Evolutionary conservation across 1,284 basidiomycete species (phyloP), one percentile per base, ranked within the genome.

Genomic region (Cronartium quercuum): DNA sequence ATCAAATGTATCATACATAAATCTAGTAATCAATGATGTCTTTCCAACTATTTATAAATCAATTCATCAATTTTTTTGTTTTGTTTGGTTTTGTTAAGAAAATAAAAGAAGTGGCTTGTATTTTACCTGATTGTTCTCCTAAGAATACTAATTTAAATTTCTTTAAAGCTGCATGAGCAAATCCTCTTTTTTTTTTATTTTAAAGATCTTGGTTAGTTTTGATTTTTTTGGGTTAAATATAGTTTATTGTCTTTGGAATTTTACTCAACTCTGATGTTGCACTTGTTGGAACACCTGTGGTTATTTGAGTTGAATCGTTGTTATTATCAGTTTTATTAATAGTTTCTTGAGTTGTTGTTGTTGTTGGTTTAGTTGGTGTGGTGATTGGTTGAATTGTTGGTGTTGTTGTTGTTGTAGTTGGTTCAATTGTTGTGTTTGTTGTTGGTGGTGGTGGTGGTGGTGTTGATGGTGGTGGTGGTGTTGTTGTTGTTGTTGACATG

Each of bases 1-100:
- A 85, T 99, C 96, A 82, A 99, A 99, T 0, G 96, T 98, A 84
- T 98, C 96, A 83, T 98, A 99, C 95, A 98, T 86, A 82, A 84
- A 92, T 86, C 95, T 88, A 77, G 96, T 98, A 82, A 99, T 99
- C 75, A 99, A 86, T 84, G 91, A 94, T 13, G 96, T 99, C 88
- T 84, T 81, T 13, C 81, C 81, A 3, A 81, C 80, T 38, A 79
- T 78, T 80, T 80, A 76, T 81, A 78, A 38, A 79, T 79, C 21
- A 37, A 76, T 40, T 18, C 13, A 47, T 15, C 37, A 55, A 38
- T 61, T 63, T 61, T 68, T 94, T 95, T 65, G 93, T 93, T 66
- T 95, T 94, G 78, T 90, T 92, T 84, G 93, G 91, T 84, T 93
- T 91, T 34, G 91, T 92, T 15, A n/a, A 12, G 40, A 29, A n/a